Evolutionary conservation across 2,329 filamentous ascomycete species (phyloP).

Genomic region (Pseudocercospora eumusae): DNA sequence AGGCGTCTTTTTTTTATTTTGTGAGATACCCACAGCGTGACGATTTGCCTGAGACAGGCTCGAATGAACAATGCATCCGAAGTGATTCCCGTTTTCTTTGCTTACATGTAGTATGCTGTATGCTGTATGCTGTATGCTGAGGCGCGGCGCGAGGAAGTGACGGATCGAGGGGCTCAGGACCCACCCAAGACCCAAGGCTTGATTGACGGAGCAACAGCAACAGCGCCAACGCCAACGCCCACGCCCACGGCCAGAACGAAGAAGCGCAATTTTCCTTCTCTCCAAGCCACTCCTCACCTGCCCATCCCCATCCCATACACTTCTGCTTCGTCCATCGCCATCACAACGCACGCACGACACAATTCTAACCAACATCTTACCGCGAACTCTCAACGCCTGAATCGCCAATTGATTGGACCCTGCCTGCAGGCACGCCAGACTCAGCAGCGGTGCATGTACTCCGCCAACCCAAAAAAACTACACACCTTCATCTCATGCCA

Average conservation of each 20-base stretch:
- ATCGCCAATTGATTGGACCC: slow-evolving; percentile 5
- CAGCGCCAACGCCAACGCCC: neutral
- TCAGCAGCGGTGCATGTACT: slow-evolving; percentile 1
- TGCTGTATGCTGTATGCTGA: no score
- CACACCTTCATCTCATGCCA: slow-evolving; percentile 21
- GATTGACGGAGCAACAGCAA: neutral
- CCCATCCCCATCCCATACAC: neutral
- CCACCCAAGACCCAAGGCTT: no score
- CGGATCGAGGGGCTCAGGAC: neutral
- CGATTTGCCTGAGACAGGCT: neutral
- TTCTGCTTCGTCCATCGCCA: neutral
- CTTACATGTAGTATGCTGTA: no score
- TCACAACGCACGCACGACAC: neutral
- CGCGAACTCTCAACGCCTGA: neutral
- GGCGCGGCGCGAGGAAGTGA: neutral
- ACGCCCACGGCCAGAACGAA: neutral
- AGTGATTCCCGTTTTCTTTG: neutral
- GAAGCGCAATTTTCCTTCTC: neutral
- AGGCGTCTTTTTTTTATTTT: neutral
- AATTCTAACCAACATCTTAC: neutral
- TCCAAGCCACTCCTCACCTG: no score
- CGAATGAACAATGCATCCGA: neutral
- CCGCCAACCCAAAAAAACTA: slow-evolving; percentile 5
- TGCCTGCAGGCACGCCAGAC: neutral
- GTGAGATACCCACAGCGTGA: slow-evolving; percentile 4